Conservation (phyloP, 495 filamentous ascomycete species). For the Podospora conica region DNA sequence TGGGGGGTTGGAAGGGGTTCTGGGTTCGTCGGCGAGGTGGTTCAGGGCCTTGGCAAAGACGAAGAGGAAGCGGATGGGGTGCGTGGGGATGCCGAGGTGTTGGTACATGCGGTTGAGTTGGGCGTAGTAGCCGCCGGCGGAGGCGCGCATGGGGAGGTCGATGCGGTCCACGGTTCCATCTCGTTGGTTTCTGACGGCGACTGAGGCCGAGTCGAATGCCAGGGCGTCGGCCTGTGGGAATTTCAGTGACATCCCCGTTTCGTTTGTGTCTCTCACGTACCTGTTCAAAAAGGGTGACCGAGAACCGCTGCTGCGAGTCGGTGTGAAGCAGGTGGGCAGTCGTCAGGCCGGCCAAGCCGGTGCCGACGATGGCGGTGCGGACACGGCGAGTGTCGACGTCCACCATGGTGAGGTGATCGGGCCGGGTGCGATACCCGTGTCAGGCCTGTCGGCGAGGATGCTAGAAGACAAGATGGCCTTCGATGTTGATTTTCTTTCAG, state of each 20-base stretch:
- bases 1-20: background rate
- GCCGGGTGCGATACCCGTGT: background rate
- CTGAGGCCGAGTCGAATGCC: slow-evolving; percentile 38
- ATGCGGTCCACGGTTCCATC: slow-evolving; percentile 26
- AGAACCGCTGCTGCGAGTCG: slow-evolving; percentile 38
- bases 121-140: slow-evolving; percentile 50
- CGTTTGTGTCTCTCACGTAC: slow-evolving; percentile 26
- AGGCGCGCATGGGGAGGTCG: slow-evolving; percentile 55
- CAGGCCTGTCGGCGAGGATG: background rate
- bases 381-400: background rate
- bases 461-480: background rate
- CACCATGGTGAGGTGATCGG: background rate
- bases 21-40: background rate
- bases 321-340: slow-evolving; percentile 44
- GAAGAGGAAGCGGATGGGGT: slow-evolving; percentile 42
- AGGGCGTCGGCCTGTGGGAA: slow-evolving; percentile 30
- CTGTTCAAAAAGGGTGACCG: slow-evolving; percentile 45
- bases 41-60: slow-evolving; percentile 26
- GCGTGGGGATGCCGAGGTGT: slow-evolving; percentile 42
- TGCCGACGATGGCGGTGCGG: slow-evolving; percentile 43
- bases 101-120: slow-evolving; percentile 50
- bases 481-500: background rate
- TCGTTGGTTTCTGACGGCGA: slow-evolving; percentile 24
- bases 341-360: slow-evolving; percentile 51
- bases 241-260: slow-evolving; percentile 16